phyloP scores from a whole-genome alignment of 345 rosid genomes.

The Cochlearia excelsa region DNA sequence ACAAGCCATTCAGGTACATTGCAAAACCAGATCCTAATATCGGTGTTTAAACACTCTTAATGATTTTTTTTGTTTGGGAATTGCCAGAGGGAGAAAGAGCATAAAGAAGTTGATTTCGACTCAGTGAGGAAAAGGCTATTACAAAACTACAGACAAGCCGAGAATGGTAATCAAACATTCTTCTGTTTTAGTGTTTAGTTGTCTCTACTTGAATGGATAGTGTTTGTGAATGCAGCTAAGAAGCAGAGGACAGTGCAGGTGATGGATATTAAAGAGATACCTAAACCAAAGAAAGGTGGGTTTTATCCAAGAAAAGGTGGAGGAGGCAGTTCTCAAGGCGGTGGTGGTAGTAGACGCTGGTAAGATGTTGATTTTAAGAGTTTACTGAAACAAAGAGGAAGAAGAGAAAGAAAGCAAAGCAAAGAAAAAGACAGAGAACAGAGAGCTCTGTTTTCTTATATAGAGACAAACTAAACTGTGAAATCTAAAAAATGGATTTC shows the following conservation, averaged over 20 bases:
- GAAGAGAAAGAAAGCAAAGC: no score
- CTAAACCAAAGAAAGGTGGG: constrained; percentile 81
- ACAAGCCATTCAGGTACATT: constrained; percentile 54
- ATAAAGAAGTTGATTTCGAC: constrained; percentile 52
- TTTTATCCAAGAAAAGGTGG: constrained; percentile 84
- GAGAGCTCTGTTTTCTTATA: constrained; percentile 13
- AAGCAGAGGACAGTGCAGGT: constrained; percentile 97
- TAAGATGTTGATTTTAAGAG: no score
- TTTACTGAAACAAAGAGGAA: constrained; percentile 39
- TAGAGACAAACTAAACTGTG: constrained; percentile 5
- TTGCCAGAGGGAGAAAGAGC: constrained; percentile 73
- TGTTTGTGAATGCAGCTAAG: constrained; percentile 61
- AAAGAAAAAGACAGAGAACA: constrained; percentile 14
- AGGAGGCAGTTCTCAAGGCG: constrained; percentile 88
- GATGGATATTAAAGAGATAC: constrained; percentile 97
- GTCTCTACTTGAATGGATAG: not conserved
- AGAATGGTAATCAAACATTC: constrained; percentile 57
- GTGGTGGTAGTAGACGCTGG: constrained; percentile 80
- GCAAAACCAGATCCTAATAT: not conserved
- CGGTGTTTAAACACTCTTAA: not conserved
- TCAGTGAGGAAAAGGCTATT: constrained; percentile 83
- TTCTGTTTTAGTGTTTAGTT: not conserved
- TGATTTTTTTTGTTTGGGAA: constrained; percentile 23
- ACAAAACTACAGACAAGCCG: constrained; percentile 79
- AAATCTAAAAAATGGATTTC: constrained; percentile 28